These are phyloP conservation scores for Kalmanozyma brasiliensis DNA, from an alignment of 1,284 basidiomycete species.

Conservation along the genomic window DNA sequence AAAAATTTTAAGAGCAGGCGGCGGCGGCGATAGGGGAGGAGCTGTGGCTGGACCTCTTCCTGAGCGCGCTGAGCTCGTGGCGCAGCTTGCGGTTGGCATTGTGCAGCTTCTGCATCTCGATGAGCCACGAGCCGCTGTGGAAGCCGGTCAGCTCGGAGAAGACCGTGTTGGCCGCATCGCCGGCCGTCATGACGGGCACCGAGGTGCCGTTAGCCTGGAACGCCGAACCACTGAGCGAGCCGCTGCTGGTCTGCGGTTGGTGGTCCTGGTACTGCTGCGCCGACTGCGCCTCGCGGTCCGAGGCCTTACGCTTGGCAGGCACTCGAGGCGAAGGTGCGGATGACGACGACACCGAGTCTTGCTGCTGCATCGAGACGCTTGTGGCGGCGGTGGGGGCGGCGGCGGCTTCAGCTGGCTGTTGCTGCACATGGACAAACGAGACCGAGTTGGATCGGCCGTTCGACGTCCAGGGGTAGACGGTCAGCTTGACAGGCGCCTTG, in stretches of 20 bases:
- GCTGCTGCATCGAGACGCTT: too few species aligned
- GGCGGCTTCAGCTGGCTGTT: conserved; percentile 2
- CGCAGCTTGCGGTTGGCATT: conserved; percentile 35
- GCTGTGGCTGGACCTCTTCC: conserved; percentile 1
- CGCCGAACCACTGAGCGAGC: conserved; percentile 20
- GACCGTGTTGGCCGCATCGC: conserved; percentile 38
- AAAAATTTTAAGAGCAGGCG: conserved; percentile 6
- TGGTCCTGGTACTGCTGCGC: not conserved
- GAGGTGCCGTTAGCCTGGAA: conserved; percentile 17
- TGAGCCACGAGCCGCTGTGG: conserved; percentile 41
- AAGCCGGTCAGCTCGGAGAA: conserved; percentile 45
- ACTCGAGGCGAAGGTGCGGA: conserved; percentile 1
- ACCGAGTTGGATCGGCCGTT: conserved; percentile 36
- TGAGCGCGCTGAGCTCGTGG: conserved; percentile 30
- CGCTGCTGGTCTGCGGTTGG: conserved; percentile 12
- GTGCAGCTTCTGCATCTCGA: conserved; percentile 50
- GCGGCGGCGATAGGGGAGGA: conserved; percentile 3
- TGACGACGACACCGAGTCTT: too few species aligned
- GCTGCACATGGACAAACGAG: conserved; percentile 46
- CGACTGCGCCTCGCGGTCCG: conserved; percentile 11
- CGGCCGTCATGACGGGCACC: conserved; percentile 32
- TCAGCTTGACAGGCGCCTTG: conserved; percentile 39
- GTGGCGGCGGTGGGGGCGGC: not conserved
- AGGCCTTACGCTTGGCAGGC: conserved; percentile 27
- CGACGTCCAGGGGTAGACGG: conserved; percentile 52